These are phyloP conservation scores for Candida tetrigidarum DNA, from an alignment of 1,139 yeast genomes.

Conservation along the genomic window DNA sequence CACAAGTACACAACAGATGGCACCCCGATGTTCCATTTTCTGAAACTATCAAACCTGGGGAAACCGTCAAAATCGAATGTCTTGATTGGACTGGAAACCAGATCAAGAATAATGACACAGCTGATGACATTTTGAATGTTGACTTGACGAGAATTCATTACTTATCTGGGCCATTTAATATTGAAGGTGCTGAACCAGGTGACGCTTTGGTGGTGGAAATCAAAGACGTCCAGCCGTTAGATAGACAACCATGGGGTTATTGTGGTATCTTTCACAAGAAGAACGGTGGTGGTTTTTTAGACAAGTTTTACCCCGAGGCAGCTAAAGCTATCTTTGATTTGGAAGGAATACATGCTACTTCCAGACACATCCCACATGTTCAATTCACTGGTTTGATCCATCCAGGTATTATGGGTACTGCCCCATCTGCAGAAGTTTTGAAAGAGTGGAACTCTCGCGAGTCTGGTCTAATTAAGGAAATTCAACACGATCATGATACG, in stretches of 20 bases:
- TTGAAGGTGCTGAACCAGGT: conserved; percentile 50
- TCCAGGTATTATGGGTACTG: conserved; percentile 55
- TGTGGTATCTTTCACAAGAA: conserved; percentile 49
- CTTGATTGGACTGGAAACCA: conserved; percentile 60
- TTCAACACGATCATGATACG: conserved; percentile 33
- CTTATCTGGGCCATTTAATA: conserved; percentile 50
- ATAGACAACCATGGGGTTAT: conserved; percentile 57
- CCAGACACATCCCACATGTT: conserved; percentile 53
- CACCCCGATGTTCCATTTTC: conserved; percentile 52
- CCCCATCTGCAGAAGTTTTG: conserved; percentile 46
- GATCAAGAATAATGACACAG: conserved; percentile 46
- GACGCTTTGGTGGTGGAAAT: conserved; percentile 53
- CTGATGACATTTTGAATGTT: conserved; percentile 48
- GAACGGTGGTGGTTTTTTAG: conserved; percentile 56
- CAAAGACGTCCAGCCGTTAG: conserved; percentile 54
- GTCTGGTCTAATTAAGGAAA: conserved; percentile 28
- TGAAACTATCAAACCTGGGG: conserved; percentile 41
- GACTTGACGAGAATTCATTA: conserved; percentile 51
- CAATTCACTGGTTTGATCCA: conserved; percentile 48
- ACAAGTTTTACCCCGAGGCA: conserved; percentile 49
- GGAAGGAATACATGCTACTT: conserved; percentile 51
- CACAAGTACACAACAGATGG: conserved; percentile 54
- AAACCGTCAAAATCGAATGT: conserved; percentile 50
- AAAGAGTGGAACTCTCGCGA: conserved; percentile 51
- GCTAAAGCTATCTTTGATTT: conserved; percentile 57